Evolutionary conservation across 768 basidiomycete species (phyloP).

Genomic region (Rickenella mellea): DNA sequence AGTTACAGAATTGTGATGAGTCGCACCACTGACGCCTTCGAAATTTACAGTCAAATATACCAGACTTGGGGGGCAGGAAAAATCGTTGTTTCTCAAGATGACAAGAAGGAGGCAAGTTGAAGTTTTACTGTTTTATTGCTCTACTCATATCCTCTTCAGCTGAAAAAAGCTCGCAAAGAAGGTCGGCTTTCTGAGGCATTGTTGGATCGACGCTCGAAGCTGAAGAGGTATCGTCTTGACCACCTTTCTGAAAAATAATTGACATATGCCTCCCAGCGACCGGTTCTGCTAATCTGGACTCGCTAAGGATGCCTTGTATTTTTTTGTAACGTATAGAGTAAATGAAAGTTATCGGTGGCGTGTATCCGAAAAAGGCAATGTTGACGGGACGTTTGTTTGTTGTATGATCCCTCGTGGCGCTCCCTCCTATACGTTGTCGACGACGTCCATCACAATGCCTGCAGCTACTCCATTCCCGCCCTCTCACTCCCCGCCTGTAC

Average conservation of each 20-base stretch:
- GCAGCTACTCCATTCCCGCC: neutral
- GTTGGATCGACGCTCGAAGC: constrained; percentile 70
- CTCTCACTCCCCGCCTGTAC: constrained; percentile 9
- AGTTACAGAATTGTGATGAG: constrained; percentile 18
- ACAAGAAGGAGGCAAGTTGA: constrained; percentile 59
- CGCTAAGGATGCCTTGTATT: neutral
- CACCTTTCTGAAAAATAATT: constrained; percentile 1
- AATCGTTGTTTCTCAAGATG: constrained; percentile 55
- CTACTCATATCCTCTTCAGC: constrained; percentile 26
- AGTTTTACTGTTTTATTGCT: constrained; percentile 1
- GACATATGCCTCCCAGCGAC: constrained; percentile 22
- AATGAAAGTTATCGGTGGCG: too few relatives aligned
- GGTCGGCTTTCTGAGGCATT: constrained; percentile 75
- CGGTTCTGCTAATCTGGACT: constrained; percentile 30
- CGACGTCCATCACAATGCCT: constrained; percentile 1
- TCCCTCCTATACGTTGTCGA: too few relatives aligned
- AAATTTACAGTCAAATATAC: constrained; percentile 44
- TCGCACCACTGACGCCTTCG: constrained; percentile 4
- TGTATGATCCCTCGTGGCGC: too few relatives aligned
- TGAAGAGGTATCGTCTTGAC: constrained; percentile 57
- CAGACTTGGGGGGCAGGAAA: constrained; percentile 84
- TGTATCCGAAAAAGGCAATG: too few relatives aligned
- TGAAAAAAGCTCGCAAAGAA: constrained; percentile 71
- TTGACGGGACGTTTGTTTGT: too few relatives aligned
- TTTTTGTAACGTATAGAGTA: neutral